Evolutionary conservation across 192 early-diverging fungal genomes (phyloP), one percentile per base, ranked within the genome.

Genomic region (Linnemannia zychae): DNA sequence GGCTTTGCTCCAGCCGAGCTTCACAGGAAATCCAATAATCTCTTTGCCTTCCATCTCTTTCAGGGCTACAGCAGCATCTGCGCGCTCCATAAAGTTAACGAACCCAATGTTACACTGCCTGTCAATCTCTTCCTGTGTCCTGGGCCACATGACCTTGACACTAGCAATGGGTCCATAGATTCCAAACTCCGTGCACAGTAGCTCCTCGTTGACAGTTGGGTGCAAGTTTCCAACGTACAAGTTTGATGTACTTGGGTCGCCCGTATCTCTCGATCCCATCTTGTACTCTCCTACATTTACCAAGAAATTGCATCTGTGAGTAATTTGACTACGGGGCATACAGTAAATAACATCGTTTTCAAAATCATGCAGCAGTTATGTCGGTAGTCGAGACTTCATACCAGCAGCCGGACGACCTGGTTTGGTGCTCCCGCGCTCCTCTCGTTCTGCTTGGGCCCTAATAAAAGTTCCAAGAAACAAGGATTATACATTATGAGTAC

Each of bases 61-160:
- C 9, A 97, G 71, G 4, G 97, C 97, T 31, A 87, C 75, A 17
- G 88, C 92, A 1, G 97, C 97, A 80, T 90, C 90, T 16, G 69
- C 78, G 24, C 97, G 90, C 22, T 91, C 88, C 96, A 97, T 97
- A 83, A 96, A 99, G 74, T 96, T 94, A 18, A 99, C 95, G 89
- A 99, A 99, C 24, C 95, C 96, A 72, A 91, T 94, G 77, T 96
- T 97, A 15, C 93, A 87, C 60, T 92, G 91, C 16, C 97, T 92
- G 28, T 94, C 94, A 47, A 91, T 91, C 84, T 97, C 96, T 65
- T 97, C 96, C n/a, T 85, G 89, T 0, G 95, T 94, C 18, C 97
- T 94, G 4, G 97, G 97, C 97, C 97, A 97, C 97, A 99, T 97
- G 60, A 99, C 95, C 80, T 99, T 99, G 67, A 98, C 95, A 71